phyloP scores from a whole-genome alignment of 805 yeast species.

The Yarrowia sp. region DNA sequence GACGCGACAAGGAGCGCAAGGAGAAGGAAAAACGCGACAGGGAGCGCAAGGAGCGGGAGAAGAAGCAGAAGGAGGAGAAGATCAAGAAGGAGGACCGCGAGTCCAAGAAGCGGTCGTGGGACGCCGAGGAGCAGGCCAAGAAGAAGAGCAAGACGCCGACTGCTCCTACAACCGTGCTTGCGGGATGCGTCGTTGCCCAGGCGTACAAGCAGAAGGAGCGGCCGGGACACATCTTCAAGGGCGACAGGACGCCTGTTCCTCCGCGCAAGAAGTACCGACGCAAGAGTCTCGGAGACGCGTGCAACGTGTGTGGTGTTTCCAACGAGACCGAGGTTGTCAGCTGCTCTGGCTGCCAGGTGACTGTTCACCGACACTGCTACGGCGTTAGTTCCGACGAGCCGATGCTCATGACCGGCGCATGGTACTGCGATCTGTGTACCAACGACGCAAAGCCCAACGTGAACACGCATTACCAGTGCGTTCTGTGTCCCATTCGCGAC shows the following conservation, averaged over 20 bases:
- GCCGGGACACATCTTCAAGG: not conserved
- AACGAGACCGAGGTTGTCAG: not conserved
- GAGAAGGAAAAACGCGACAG: conserved; percentile 19
- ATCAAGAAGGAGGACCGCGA: conserved; percentile 13
- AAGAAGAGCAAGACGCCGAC: not conserved
- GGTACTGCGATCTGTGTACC: conserved; percentile 81
- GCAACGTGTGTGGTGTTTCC: conserved; percentile 16
- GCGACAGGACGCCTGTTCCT: not conserved
- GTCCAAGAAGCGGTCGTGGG: not conserved
- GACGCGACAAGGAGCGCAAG: conserved; percentile 9
- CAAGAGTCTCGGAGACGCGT: not conserved
- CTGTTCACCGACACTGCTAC: conserved; percentile 69
- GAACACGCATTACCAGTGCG: conserved; percentile 59
- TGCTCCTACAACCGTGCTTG: not conserved
- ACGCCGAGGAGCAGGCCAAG: not conserved
- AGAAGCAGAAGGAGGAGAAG: conserved; percentile 9
- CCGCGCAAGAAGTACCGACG: not conserved
- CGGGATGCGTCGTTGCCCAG: no score
- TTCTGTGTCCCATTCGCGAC: conserved; percentile 59
- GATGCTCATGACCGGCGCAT: conserved; percentile 40
- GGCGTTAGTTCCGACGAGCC: conserved; percentile 44
- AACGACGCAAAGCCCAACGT: conserved; percentile 63
- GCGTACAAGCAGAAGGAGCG: not conserved
- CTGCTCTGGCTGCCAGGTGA: conserved; percentile 53
- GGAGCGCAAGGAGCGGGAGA: conserved; percentile 18